A percentile compares a stretch with the other conserved stretches of the same genome.
Evolutionary conservation across 2,329 filamentous ascomycete species (phyloP).

Genomic region (Dactylellina cionopaga): DNA sequence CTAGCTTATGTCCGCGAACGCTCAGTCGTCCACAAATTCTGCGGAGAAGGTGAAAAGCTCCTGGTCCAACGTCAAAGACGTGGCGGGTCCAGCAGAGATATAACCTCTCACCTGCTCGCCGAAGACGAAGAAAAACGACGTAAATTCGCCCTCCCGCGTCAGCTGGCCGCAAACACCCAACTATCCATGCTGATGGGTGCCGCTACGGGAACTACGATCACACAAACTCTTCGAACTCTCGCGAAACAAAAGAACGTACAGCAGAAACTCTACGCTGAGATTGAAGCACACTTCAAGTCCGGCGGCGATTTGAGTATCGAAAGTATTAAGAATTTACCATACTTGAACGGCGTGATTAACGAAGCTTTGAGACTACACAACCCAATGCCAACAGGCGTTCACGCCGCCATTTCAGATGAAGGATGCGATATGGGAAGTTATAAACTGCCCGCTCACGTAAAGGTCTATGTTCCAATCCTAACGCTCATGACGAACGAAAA

Average conservation of each 20-base stretch:
- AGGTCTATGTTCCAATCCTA: conserved; percentile 63
- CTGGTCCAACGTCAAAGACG: conserved; percentile 38
- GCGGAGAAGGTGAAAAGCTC: conserved; percentile 28
- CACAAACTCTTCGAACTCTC: conserved; percentile 36
- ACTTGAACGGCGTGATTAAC: conserved; percentile 67
- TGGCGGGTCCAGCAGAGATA: conserved; percentile 12
- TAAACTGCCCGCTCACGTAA: conserved; percentile 62
- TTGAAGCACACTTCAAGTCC: conserved; percentile 27
- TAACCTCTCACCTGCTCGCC: conserved; percentile 38
- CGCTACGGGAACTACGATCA: conserved; percentile 18
- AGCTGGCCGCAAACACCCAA: conserved; percentile 43
- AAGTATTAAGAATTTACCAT: conserved; percentile 60
- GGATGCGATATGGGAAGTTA: conserved; percentile 62
- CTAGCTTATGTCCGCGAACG: conserved; percentile 33
- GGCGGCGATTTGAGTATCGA: conserved; percentile 34
- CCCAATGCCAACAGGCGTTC: conserved; percentile 65
- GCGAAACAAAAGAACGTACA: conserved; percentile 19
- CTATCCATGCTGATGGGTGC: conserved; percentile 26
- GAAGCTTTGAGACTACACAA: conserved; percentile 67
- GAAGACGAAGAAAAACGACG: conserved; percentile 38
- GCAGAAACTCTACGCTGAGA: conserved; percentile 23
- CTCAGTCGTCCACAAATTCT: conserved; percentile 12
- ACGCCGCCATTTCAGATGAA: conserved; percentile 64
- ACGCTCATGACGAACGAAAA: conserved; percentile 62
- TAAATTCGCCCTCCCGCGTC: conserved; percentile 32